Evolutionary conservation across 331 rosid species (phyloP), one percentile per base, ranked within the genome.

Genomic region (Malus hybrid): DNA sequence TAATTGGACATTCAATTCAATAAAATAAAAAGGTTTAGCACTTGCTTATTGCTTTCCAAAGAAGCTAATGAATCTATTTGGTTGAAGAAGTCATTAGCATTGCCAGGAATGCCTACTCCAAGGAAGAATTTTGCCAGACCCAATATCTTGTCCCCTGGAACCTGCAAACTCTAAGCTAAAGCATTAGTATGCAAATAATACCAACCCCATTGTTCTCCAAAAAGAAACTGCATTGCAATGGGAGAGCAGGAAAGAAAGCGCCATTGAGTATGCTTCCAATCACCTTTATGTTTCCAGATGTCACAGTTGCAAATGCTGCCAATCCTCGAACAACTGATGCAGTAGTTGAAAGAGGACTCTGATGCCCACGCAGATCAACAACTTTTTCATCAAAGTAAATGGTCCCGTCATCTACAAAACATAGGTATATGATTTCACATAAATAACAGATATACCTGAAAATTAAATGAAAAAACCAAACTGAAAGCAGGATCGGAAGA

Each of bases 91-190:
- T 92, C 96, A 70, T 88, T 90, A 48, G 93, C 78, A 85, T 92
- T 89, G 71, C 99, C 97, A 56, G 97, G 99, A 79, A 92, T 72
- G 77, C 99, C 99, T 46, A 90, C 84, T 68, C 97, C 97, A 63
- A 95, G 90, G 81, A 95, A 88, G 87, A 95, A 92, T 52, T 89
- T 89, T 66, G 99, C 93, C 82, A 95, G 82, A 79, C 99, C 99
- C 85, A 92, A 85, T 69, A 92, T 82, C 86, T 75, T 86, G 70
- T 92, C 88, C 20, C 87, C 96, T 26, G 93, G 84, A 68, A 95
- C 87, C 99, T 95, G 91, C 68, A 80, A 79, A 82, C 64, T 61
- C 60, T 83, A 83, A 79, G 63, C 57, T 72, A 71, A 76, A 53
- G 73, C 56, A 79, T 87, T 66, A 86, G 70, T 52, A 74, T 14